phyloP scores from a whole-genome alignment of 2,329 filamentous ascomycete species.

The Allantophomopsis lycopodina region DNA sequence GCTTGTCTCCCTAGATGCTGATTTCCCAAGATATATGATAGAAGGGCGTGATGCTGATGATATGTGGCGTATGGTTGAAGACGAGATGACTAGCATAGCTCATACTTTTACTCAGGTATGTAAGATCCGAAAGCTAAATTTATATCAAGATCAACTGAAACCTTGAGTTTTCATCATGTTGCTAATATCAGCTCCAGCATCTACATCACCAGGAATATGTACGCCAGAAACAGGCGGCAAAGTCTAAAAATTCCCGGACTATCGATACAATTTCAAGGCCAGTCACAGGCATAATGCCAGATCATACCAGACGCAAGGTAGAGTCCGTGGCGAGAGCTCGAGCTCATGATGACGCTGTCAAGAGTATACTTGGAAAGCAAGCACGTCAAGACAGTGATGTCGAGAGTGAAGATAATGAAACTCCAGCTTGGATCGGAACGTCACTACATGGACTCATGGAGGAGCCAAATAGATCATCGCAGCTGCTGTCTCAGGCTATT shows the following conservation, averaged over 20 bases:
- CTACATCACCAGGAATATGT: slow-evolving; percentile 68
- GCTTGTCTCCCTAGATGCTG: neutral
- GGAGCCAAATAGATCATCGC: slow-evolving; percentile 19
- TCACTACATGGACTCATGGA: slow-evolving; percentile 29
- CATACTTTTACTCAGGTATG: slow-evolving; percentile 46
- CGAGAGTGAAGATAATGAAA: slow-evolving; percentile 16
- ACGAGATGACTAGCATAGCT: slow-evolving; percentile 58
- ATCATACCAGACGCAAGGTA: slow-evolving; percentile 13
- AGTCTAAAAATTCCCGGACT: slow-evolving; percentile 34
- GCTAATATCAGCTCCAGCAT: slow-evolving; percentile 23
- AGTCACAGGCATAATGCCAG: slow-evolving; percentile 18
- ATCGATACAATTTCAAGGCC: slow-evolving; percentile 24
- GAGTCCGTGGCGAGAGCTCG: slow-evolving; percentile 20
- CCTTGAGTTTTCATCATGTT: too few species aligned
- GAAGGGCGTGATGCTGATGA: slow-evolving; percentile 56
- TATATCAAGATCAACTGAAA: too few species aligned
- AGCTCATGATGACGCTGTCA: slow-evolving; percentile 21
- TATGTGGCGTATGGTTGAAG: slow-evolving; percentile 70
- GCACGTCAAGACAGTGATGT: slow-evolving; percentile 7
- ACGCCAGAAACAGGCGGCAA: slow-evolving; percentile 45
- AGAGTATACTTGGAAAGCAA: slow-evolving; percentile 9
- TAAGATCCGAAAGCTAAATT: too few species aligned
- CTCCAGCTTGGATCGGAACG: slow-evolving; percentile 21
- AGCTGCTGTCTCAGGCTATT: slow-evolving; percentile 14
- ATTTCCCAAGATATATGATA: slow-evolving; percentile 34